Base-by-base conservation (phyloP, 148 eudicot species). In the Euryodendron excelsum region DNA sequence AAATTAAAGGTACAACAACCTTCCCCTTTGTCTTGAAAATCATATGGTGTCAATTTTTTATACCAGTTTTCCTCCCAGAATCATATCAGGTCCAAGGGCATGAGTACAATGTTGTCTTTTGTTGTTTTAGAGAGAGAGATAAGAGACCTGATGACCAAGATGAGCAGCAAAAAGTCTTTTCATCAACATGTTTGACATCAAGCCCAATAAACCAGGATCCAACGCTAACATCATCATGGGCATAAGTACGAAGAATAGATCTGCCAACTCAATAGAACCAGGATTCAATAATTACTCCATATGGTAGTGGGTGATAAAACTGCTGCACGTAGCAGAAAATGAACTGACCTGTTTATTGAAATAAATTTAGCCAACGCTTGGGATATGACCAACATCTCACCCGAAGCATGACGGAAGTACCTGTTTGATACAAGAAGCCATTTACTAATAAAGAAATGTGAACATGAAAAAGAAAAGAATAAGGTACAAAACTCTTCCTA, bases 121-220 rank as follows among this genome's bases (percentile, higher is more conserved):
- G 45, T 41, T 41, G 45, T 41, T 41, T 21, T 27, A 31, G 59
- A 15, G 75, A 72, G 68, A 78, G 44, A 27, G 75, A 83, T 69
- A 80, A 80, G 55, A 58, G 72, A 91, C 98, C 98, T 90, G 96
- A 77, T 65, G 89, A 87, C 98, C 98, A 91, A 41, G 45, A 41
- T 9, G 45, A 55, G 79, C 98, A 93, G 82, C 98, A 93, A 75
- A 93, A 91, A 66, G 86, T 89, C 82, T 76, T 86, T 18, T 93
- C 98, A 78, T 90, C 85, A 28, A 88, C 79, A 80, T 91, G 94
- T 81, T 88, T 77, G 71, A 90, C 90, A 85, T 93, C 91, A 23
- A 88, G 87, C 77, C 96, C 98, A 81, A 93, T 93, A 78, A 91
- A 91, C 96, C 96, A 93, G 78, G 98, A 93, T 47, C 98, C 98